A percentile compares a stretch with the other conserved stretches of the same genome.
Conservation (phyloP, 106 monocot species). For the Dendrobium nobile region DNA sequence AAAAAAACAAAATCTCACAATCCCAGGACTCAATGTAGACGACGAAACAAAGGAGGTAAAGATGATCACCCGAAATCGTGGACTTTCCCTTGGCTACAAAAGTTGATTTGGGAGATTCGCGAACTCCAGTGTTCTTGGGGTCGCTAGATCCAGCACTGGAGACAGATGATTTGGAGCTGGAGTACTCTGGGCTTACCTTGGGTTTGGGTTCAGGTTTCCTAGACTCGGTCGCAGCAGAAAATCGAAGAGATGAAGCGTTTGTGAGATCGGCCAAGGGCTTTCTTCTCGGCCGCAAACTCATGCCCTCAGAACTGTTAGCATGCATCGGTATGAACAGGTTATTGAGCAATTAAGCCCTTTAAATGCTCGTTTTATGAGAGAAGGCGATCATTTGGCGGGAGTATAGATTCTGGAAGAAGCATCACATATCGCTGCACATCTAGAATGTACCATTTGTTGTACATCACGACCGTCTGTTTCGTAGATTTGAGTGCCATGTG, state of each 20-base stretch:
- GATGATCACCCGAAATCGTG: background rate
- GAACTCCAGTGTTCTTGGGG: background rate
- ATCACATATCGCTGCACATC: background rate
- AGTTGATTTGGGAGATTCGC: background rate
- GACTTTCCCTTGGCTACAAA: background rate
- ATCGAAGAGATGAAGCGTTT: background rate
- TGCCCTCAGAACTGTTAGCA: background rate
- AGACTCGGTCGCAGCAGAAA: background rate
- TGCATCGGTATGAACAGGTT: background rate
- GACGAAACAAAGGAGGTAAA: background rate
- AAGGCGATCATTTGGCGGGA: background rate
- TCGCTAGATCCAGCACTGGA: constrained; percentile 10
- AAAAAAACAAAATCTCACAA: background rate
- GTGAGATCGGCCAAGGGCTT: constrained; percentile 3
- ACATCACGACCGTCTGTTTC: constrained; percentile 3
- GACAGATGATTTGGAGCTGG: background rate
- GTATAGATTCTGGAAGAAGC: background rate
- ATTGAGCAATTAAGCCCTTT: background rate
- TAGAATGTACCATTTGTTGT: no score
- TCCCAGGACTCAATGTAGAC: background rate
- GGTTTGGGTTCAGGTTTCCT: background rate
- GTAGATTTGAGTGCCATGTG: no score
- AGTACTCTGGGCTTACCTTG: background rate
- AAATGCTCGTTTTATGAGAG: background rate
- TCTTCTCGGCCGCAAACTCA: background rate